phyloP scores from a whole-genome alignment of 352 stramenopile species.

The Phytophthora kernoviae region DNA sequence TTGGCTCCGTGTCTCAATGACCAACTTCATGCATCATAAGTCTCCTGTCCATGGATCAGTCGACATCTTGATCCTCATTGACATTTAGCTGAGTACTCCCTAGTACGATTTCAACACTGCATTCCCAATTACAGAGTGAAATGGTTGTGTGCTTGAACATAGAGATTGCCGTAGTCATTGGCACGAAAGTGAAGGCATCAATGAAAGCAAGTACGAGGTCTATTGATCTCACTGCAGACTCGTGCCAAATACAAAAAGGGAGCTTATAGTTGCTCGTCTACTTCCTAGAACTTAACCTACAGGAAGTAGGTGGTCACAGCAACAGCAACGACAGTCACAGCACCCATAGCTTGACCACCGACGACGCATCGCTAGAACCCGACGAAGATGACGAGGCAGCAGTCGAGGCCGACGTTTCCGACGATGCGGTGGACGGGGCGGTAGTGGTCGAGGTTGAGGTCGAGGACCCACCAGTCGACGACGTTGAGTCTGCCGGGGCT shows the following conservation, averaged over 20 bases:
- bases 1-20: too few species aligned
- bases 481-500: conserved; percentile 9
- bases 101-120: too few species aligned
- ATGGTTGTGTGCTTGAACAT: not conserved
- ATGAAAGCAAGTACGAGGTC: conserved; percentile 5
- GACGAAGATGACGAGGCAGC: conserved; percentile 20
- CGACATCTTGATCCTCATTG: too few species aligned
- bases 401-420: not conserved
- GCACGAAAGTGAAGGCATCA: not conserved
- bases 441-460: conserved; percentile 6
- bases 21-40: too few species aligned
- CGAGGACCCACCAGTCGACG: conserved; percentile 9
- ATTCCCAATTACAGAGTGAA: too few species aligned
- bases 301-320: conserved; percentile 28
- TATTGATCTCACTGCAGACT: conserved; percentile 10
- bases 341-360: conserved; percentile 14
- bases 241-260: not conserved
- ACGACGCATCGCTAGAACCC: conserved; percentile 35
- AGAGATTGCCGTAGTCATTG: not conserved
- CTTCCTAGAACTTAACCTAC: conserved; percentile 27
- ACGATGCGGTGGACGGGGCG: conserved; percentile 5
- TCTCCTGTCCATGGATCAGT: too few species aligned
- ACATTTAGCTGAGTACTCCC: too few species aligned
- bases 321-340: conserved; percentile 19
- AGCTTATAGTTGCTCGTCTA: too few species aligned